These are phyloP conservation scores for Aegilops speltoides DNA, from an alignment of 176 grass and related monocot species.

Conservation along the genomic window DNA sequence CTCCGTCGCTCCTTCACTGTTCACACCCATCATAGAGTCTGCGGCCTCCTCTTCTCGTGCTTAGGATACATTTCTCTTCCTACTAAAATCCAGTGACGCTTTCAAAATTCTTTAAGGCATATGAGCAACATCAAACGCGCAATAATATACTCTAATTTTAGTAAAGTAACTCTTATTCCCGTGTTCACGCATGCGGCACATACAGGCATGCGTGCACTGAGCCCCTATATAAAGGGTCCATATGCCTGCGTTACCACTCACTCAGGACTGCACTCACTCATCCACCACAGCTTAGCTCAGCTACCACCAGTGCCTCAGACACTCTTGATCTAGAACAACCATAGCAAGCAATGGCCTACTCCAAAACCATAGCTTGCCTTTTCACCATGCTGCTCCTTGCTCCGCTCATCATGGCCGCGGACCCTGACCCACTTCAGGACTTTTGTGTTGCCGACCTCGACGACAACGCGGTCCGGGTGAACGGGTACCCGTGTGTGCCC, in stretches of 20 bases:
- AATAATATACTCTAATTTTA: too few species aligned
- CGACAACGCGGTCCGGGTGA: neutral
- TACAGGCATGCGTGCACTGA: neutral
- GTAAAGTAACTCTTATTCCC: neutral
- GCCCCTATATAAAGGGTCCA: constrained; percentile 21
- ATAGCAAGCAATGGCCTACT: neutral
- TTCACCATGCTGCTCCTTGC: neutral
- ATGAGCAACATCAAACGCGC: too few species aligned
- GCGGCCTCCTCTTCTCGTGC: too few species aligned
- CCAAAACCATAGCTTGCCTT: neutral
- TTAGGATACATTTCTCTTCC: too few species aligned
- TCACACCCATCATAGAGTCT: too few species aligned
- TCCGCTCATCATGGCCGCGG: constrained; percentile 3
- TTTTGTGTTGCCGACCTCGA: constrained; percentile 54
- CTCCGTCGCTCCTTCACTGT: too few species aligned
- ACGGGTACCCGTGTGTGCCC: constrained; percentile 47
- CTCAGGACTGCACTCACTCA: too few species aligned
- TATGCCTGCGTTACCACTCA: too few species aligned
- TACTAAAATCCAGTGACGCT: too few species aligned
- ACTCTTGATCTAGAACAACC: neutral
- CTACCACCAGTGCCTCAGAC: neutral
- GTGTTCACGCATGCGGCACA: neutral
- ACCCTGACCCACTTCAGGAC: constrained; percentile 59
- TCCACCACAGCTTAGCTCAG: neutral
- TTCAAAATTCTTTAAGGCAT: too few species aligned